Percentiles rank a stretch among this genome's conserved stretches.
These are phyloP conservation scores for Melaleuca alternifolia DNA, from an alignment of 345 rosid species.

Conservation along the genomic window DNA sequence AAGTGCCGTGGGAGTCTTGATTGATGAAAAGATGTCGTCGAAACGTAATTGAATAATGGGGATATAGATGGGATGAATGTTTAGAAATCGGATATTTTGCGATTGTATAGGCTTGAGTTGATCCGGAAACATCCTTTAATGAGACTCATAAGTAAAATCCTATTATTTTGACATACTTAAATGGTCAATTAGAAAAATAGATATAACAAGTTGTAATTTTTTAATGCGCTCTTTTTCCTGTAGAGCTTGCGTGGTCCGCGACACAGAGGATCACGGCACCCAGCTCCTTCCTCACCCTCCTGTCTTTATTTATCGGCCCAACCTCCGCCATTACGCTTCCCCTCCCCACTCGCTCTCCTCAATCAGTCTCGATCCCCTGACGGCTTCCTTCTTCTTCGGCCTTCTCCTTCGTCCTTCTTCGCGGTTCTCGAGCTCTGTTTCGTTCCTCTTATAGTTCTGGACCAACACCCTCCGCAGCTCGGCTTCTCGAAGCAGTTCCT, in stretches of 20 bases:
- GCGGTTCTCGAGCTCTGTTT: background rate
- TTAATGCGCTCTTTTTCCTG: background rate
- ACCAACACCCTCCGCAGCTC: background rate
- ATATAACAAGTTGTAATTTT: background rate
- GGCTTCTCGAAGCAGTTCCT: background rate
- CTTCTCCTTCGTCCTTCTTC: background rate
- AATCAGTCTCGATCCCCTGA: background rate
- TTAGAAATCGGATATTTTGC: background rate
- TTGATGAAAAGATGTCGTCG: background rate
- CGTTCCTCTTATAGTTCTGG: background rate
- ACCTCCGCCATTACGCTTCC: background rate
- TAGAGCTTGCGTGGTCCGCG: background rate
- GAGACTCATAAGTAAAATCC: background rate
- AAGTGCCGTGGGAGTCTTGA: background rate
- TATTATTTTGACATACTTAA: background rate
- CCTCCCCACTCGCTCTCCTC: background rate
- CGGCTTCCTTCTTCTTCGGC: background rate
- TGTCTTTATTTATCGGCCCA: background rate
- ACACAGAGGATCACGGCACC: conserved; percentile 10
- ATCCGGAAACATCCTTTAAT: background rate
- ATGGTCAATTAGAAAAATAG: too few relatives aligned
- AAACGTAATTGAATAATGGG: background rate
- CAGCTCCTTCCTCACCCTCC: background rate
- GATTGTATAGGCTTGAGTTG: too few relatives aligned
- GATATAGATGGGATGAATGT: background rate